Percentiles rank a stretch among this genome's conserved stretches.
Conservation (phyloP, 2,329 filamentous ascomycete genomes). For the Fusarium sambucinum region DNA sequence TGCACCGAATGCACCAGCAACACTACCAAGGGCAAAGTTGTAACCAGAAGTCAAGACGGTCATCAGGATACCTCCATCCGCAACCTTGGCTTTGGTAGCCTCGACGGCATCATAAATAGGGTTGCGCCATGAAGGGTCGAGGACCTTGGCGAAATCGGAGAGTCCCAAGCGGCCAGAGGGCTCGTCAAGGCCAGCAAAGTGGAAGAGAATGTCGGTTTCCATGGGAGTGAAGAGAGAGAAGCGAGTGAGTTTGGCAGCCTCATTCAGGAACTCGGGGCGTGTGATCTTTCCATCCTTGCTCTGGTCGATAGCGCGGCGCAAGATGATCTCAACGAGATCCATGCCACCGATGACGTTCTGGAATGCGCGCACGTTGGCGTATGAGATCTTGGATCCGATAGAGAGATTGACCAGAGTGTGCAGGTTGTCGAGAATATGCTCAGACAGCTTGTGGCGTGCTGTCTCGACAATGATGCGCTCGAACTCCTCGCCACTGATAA, state of each 20-base stretch:
- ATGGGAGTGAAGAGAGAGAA: slow-evolving; percentile 98
- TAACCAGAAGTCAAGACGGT: slow-evolving; percentile 77
- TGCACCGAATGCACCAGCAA: slow-evolving; percentile 96
- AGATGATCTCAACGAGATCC: slow-evolving; percentile 94
- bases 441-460: slow-evolving; percentile 93
- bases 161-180: slow-evolving; percentile 86
- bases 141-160: slow-evolving; percentile 90
- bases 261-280: slow-evolving; percentile 91
- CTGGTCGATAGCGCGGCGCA: slow-evolving; percentile 86
- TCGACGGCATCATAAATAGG: slow-evolving; percentile 66
- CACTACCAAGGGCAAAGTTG: slow-evolving; percentile 88
- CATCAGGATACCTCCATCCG: slow-evolving; percentile 63
- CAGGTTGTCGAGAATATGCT: slow-evolving; percentile 92
- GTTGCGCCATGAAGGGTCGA: slow-evolving; percentile 91
- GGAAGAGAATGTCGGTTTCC: slow-evolving; percentile 98
- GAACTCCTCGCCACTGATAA: slow-evolving; percentile 95
- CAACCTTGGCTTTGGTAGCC: slow-evolving; percentile 54
- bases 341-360: slow-evolving; percentile 98
- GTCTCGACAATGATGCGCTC: slow-evolving; percentile 96
- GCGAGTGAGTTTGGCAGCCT: slow-evolving; percentile 88
- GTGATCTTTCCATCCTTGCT: slow-evolving; percentile 94
- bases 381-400: slow-evolving; percentile 91
- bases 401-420: slow-evolving; percentile 96
- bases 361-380: slow-evolving; percentile 96
- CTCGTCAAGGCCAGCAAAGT: slow-evolving; percentile 94